These are phyloP conservation scores for Bauhinia variegata DNA, from an alignment of 306 rosid species.

Conservation along the genomic window DNA sequence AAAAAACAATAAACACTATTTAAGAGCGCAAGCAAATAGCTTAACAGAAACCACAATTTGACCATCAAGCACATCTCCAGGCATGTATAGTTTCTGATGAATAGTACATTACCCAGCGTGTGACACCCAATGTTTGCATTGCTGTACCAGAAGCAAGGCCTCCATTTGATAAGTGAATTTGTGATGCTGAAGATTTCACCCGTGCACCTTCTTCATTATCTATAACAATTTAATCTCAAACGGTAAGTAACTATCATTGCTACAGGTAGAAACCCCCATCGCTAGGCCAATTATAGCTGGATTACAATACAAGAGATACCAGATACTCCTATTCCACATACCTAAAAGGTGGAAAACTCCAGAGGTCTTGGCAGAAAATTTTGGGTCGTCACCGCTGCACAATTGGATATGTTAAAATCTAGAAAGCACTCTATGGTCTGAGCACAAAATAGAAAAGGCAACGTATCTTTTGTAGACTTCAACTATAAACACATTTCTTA, in stretches of 20 bases:
- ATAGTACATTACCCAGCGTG: slow-evolving; percentile 48
- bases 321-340: slow-evolving; percentile 42
- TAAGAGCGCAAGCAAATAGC: slow-evolving; percentile 26
- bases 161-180: slow-evolving; percentile 51
- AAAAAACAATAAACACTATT: slow-evolving; percentile 9
- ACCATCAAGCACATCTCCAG: slow-evolving; percentile 6
- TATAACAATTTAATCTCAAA: slow-evolving; percentile 41
- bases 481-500: slow-evolving; percentile 28
- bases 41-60: slow-evolving; percentile 14
- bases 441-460: slow-evolving; percentile 22
- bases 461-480: slow-evolving; percentile 10
- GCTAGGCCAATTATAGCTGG: slow-evolving; percentile 24
- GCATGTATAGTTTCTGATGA: slow-evolving; percentile 32
- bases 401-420: slow-evolving; percentile 15
- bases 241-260: slow-evolving; percentile 30
- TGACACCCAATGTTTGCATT: slow-evolving; percentile 50
- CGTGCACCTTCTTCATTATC: slow-evolving; percentile 62
- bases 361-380: slow-evolving; percentile 59
- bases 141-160: slow-evolving; percentile 57
- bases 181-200: slow-evolving; percentile 57
- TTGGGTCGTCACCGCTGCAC: slow-evolving; percentile 60
- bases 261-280: slow-evolving; percentile 26
- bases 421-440: neutral
- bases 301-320: slow-evolving; percentile 6
- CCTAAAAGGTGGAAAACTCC: slow-evolving; percentile 85